A percentile compares a stretch with the other conserved stretches of the same genome.
Evolutionary conservation across 2,329 filamentous ascomycete genomes (phyloP).

Genomic region (Fusarium newnesense): DNA sequence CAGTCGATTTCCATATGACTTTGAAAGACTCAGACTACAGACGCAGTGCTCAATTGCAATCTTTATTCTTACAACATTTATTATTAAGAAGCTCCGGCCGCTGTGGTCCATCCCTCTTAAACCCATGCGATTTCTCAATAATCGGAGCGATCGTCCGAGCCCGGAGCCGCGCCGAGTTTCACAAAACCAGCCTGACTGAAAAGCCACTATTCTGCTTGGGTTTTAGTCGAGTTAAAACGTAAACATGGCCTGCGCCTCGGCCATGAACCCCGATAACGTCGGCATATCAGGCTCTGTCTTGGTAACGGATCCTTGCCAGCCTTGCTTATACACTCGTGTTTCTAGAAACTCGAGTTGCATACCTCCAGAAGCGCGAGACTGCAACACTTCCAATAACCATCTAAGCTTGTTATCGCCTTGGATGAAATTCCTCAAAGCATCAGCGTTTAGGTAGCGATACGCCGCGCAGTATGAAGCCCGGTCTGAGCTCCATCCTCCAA

Average conservation of each 20-base stretch:
- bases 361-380: not conserved
- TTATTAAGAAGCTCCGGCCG: rapidly evolving
- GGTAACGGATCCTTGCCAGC: conserved; percentile 21
- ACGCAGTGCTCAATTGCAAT: rapidly evolving
- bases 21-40: too few relatives aligned
- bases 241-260: not conserved
- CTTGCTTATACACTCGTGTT: conserved; percentile 1
- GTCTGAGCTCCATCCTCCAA: not conserved
- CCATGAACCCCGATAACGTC: not conserved
- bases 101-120: rapidly evolving
- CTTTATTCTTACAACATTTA: not conserved
- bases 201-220: not conserved
- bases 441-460: not conserved
- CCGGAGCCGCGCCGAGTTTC: not conserved
- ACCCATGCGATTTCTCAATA: rapidly evolving
- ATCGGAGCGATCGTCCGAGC: not conserved
- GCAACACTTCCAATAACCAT: rapidly evolving
- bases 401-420: not conserved
- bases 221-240: not conserved
- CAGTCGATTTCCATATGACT: rapidly evolving
- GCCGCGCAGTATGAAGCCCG: not conserved
- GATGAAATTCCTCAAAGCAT: not conserved
- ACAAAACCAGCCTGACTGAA: not conserved
- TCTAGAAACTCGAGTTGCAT: conserved; percentile 9
- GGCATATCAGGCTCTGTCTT: conserved; percentile 5